A percentile compares a stretch with the other conserved stretches of the same genome.
Evolutionary conservation across 768 basidiomycete genomes (phyloP).

Genomic region (Royoungia palumana): DNA sequence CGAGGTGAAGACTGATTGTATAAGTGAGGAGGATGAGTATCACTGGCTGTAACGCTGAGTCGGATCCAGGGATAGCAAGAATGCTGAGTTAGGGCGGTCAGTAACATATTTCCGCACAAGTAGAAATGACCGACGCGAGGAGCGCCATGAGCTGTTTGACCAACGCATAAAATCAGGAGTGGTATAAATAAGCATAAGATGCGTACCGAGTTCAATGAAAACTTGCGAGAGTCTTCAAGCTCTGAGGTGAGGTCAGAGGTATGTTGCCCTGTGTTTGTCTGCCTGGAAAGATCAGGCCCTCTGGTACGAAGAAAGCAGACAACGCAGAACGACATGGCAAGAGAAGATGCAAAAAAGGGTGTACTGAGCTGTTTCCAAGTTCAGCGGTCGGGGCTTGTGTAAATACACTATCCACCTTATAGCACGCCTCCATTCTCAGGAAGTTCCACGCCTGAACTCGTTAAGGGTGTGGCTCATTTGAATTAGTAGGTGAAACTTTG

Average conservation of each 20-base stretch:
- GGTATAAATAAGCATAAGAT: background rate
- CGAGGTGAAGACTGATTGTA: conserved; percentile 21
- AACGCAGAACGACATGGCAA: conserved; percentile 13
- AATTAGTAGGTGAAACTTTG: no score
- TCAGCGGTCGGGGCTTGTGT: no score
- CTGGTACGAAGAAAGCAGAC: background rate
- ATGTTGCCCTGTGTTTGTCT: background rate
- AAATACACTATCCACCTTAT: no score
- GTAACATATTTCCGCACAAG: no score
- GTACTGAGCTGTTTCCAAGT: no score
- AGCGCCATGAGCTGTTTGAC: conserved; percentile 11
- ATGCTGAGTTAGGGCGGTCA: background rate
- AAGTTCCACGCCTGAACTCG: no score
- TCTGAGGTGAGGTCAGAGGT: conserved; percentile 3
- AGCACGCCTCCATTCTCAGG: no score
- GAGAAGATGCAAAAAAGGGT: conserved; percentile 12
- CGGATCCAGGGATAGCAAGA: conserved; percentile 3
- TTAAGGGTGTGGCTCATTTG: no score
- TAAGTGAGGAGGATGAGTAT: conserved; percentile 21
- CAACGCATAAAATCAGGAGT: background rate
- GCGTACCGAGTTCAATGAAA: conserved; percentile 16
- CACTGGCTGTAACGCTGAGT: background rate
- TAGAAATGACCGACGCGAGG: conserved; percentile 9
- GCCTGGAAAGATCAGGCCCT: background rate
- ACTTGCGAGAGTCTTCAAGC: conserved; percentile 6